Percentiles rank a stretch among this genome's conserved stretches.
Conservation (phyloP, 306 rosid species). For the Alnus rubra region DNA sequence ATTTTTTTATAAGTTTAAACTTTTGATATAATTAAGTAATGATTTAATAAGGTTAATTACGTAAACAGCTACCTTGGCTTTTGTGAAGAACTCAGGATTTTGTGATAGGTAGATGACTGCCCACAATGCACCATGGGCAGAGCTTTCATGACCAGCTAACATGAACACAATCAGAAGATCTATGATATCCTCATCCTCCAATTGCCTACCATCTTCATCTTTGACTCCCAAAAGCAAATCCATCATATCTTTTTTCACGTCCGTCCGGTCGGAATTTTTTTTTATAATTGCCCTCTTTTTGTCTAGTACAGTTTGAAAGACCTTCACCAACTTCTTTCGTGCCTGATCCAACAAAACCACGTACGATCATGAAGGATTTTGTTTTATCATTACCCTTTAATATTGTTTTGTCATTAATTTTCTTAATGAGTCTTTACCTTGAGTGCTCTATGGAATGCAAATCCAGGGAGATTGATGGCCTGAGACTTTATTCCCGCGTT, state of each 20-base stretch:
- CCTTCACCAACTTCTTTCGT: conserved; percentile 14
- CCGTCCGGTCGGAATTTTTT: not conserved
- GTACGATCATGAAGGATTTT: too few relatives aligned
- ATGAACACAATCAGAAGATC: conserved; percentile 56
- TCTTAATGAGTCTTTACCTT: conserved; percentile 20
- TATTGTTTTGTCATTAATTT: too few relatives aligned
- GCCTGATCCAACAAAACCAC: conserved; percentile 18
- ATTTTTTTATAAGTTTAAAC: too few relatives aligned
- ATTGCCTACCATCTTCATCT: conserved; percentile 44
- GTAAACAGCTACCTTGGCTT: conserved; percentile 49
- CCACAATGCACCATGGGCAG: conserved; percentile 80
- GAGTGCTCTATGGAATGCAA: conserved; percentile 33
- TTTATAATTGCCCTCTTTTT: conserved; percentile 12
- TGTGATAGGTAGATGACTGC: conserved; percentile 46
- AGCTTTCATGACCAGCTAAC: conserved; percentile 86
- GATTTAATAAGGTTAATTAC: too few relatives aligned
- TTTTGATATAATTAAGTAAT: too few relatives aligned
- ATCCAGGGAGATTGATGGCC: conserved; percentile 30
- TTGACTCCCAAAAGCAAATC: conserved; percentile 38
- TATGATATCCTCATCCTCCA: conserved; percentile 43
- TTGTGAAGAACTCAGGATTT: conserved; percentile 20
- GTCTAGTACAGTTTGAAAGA: conserved; percentile 17
- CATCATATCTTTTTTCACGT: conserved; percentile 38
- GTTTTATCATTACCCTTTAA: too few relatives aligned
- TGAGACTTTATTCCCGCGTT: not conserved